Percentiles rank a stretch among this genome's conserved stretches.
These are phyloP conservation scores for Wickerhamomyces strasburgensis DNA, from an alignment of 805 yeast species.

Conservation along the genomic window DNA sequence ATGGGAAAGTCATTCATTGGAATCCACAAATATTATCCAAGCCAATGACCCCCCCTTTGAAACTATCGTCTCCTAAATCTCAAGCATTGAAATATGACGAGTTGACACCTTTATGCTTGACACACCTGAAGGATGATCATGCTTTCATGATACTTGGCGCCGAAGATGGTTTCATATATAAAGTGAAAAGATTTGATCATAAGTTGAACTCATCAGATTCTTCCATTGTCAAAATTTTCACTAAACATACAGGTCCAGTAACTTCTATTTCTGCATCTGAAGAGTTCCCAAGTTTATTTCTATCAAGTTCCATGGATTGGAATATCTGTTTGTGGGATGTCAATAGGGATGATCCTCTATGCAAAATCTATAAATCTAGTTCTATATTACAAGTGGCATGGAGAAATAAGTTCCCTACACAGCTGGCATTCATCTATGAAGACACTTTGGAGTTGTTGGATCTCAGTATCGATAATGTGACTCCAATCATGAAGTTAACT, in stretches of 20 bases:
- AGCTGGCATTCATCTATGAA: conserved; percentile 27
- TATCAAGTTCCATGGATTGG: conserved; percentile 30
- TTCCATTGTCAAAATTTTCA: conserved; percentile 17
- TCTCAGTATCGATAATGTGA: conserved; percentile 22
- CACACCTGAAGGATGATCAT: conserved; percentile 15
- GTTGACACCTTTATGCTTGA: conserved; percentile 24
- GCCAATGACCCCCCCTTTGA: conserved; percentile 20
- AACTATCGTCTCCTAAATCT: conserved; percentile 21
- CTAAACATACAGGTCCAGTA: conserved; percentile 26
- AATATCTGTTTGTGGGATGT: conserved; percentile 26
- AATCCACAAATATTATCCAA: conserved; percentile 23
- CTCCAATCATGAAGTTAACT: conserved; percentile 18
- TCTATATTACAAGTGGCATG: conserved; percentile 26
- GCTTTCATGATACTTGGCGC: conserved; percentile 26
- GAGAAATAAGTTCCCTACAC: conserved; percentile 24
- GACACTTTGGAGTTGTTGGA: conserved; percentile 29
- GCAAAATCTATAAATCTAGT: conserved; percentile 22
- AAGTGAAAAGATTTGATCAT: conserved; percentile 24
- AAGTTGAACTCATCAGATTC: conserved; percentile 11
- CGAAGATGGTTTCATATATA: conserved; percentile 31
- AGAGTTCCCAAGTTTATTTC: conserved; percentile 20
- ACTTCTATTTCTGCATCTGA: conserved; percentile 15
- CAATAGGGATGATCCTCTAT: conserved; percentile 14
- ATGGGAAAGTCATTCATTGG: conserved; percentile 29
- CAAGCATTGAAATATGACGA: conserved; percentile 25